These are phyloP conservation scores for Raffaelea ambrosiae DNA, from an alignment of 2,329 filamentous ascomycete species.

Conservation along the genomic window DNA sequence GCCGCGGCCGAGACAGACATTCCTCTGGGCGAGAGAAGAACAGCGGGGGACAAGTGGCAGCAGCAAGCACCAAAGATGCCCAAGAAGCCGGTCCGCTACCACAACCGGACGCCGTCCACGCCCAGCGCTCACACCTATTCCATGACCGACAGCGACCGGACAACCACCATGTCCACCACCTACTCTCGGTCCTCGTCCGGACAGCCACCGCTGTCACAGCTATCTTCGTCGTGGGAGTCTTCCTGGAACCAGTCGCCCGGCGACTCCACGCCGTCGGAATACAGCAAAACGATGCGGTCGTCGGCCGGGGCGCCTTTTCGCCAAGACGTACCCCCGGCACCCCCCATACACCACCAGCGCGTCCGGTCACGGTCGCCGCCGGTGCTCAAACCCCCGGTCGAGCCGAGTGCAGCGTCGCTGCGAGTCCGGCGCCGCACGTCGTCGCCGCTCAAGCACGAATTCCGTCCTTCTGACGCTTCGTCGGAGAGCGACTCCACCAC, in stretches of 20 bases:
- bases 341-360: conserved; percentile 38
- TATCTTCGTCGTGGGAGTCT: too few species aligned
- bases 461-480: conserved; percentile 69
- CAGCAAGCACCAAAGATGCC: conserved; percentile 5
- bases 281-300: too few species aligned
- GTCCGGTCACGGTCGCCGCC: conserved; percentile 31
- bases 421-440: conserved; percentile 65
- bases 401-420: conserved; percentile 29
- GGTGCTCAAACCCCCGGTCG: conserved; percentile 38
- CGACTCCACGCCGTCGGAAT: background rate
- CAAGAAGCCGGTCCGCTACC: conserved; percentile 20
- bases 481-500: conserved; percentile 31
- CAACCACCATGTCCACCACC: background rate
- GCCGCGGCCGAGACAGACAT: conserved; percentile 19
- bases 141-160: conserved; percentile 11
- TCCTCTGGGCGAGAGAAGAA: conserved; percentile 29
- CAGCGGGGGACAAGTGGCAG: conserved; percentile 8
- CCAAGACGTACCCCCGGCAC: conserved; percentile 27
- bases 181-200: background rate
- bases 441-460: conserved; percentile 94
- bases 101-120: conserved; percentile 11
- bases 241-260: background rate
- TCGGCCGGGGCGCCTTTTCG: too few species aligned
- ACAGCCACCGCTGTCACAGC: background rate
- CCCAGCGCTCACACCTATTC: conserved; percentile 16